Base-by-base conservation (phyloP, 495 filamentous ascomycete genomes). In the Talaromyces ruber region DNA sequence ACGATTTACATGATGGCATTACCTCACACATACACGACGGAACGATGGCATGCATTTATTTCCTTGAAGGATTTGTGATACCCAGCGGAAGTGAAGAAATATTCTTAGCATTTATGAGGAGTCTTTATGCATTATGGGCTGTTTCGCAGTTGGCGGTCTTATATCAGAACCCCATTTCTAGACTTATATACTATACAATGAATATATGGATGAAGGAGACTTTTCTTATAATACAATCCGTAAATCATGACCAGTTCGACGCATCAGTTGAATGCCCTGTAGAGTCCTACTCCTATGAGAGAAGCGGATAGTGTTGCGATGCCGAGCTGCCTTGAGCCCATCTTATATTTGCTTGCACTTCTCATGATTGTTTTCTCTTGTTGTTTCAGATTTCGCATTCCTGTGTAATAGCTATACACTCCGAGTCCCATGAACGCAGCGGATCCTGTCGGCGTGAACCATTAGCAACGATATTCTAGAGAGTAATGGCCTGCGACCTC, bases 351-450 rank as follows among this genome's bases (percentile, higher is more conserved):
- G 26, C 87, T 86, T 28, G 85, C 81, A 69, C 86, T 87, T 64
- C 82, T 78, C 63, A 88, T 72, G 61, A 96, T 95, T 37, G 79
- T 77, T 30, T 83, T 79, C 68, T 86, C 79, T 68, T 91, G 88
- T 65, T 83, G 77, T 54, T 82, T 81, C 21, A 98, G 83, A 69
- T 95, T 90, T 43, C 74, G 72, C 66, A 87, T 88, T 34, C 93
- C 93, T 8, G 89, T 91, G 62, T 85, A 78, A 74, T 93, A 96
- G 69, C 85, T 92, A 78, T 96, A 98, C 6, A 83, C 84, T 14
- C 90, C 93, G 54, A 97, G 86, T n/a, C 92, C 93, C 51, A 94
- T 78, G 65, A 97, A 96, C 16, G 89, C 92, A 32, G 86, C 83
- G 59, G 87, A 86, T 21, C 93, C 93, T 95, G 63, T 50, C 55